Evolutionary conservation across 1,139 yeast species (phyloP).

Genomic region (Zygosaccharomyces pseudobailii): DNA sequence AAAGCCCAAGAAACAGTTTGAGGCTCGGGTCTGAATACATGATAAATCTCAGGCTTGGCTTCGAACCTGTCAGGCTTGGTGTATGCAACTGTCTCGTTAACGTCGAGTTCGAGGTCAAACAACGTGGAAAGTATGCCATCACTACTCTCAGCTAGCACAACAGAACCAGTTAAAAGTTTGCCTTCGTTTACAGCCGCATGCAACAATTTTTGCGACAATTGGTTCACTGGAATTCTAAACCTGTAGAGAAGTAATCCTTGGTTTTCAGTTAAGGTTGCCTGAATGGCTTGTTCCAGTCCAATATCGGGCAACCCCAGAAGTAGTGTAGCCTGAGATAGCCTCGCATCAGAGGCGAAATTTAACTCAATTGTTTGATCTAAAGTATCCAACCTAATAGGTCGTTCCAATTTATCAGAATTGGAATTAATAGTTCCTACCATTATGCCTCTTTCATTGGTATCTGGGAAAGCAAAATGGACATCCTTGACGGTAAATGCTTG

Average conservation of each 20-base stretch:
- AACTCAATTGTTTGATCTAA: slow-evolving; percentile 17
- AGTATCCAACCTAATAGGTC: slow-evolving; percentile 9
- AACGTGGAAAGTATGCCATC: slow-evolving; percentile 16
- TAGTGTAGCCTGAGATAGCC: slow-evolving; percentile 22
- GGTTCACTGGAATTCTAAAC: slow-evolving; percentile 12
- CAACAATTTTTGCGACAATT: slow-evolving; percentile 14
- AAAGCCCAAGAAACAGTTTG: slow-evolving; percentile 50
- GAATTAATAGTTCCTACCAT: slow-evolving; percentile 11
- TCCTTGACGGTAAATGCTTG: slow-evolving; percentile 13
- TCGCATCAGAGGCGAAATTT: slow-evolving; percentile 16
- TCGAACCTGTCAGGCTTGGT: slow-evolving; percentile 19
- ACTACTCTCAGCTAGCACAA: slow-evolving; percentile 15
- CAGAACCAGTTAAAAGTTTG: slow-evolving; percentile 14
- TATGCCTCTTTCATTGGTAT: slow-evolving; percentile 7
- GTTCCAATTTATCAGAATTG: slow-evolving; percentile 5
- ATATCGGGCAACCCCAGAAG: slow-evolving; percentile 21
- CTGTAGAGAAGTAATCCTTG: slow-evolving; percentile 13
- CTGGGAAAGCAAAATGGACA: slow-evolving; percentile 14
- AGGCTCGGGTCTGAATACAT: slow-evolving; percentile 57
- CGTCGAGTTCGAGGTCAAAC: slow-evolving; percentile 12
- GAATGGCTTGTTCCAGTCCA: slow-evolving; percentile 18
- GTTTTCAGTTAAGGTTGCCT: slow-evolving; percentile 12
- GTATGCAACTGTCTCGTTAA: slow-evolving; percentile 8
- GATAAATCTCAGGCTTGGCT: slow-evolving; percentile 57
- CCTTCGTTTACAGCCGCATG: slow-evolving; percentile 7